Percentiles rank a stretch among this genome's conserved stretches.
Evolutionary conservation across 1,284 basidiomycete species (phyloP).

Genomic region (Cronartium quercuum): DNA sequence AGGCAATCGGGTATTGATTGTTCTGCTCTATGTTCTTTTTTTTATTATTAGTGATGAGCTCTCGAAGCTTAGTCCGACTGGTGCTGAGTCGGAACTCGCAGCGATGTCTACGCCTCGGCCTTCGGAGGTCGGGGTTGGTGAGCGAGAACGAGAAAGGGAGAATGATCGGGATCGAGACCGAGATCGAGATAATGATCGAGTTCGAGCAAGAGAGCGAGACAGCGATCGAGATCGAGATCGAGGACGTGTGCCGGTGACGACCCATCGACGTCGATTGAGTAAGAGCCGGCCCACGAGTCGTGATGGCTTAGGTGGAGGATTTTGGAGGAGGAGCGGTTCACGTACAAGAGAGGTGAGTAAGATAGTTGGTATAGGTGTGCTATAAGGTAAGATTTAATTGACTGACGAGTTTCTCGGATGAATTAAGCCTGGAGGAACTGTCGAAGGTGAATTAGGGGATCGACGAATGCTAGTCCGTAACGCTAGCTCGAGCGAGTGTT

Average conservation of each 20-base stretch:
- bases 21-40: not conserved
- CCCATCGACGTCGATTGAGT: slow-evolving; percentile 11
- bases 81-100: no score
- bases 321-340: slow-evolving; percentile 33
- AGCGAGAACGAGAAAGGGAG: not conserved
- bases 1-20: not conserved
- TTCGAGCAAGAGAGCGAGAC: not conserved
- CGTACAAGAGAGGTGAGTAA: slow-evolving; percentile 1
- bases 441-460: not conserved
- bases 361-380: not conserved
- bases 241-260: not conserved
- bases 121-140: not conserved
- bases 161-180: not conserved
- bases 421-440: not conserved
- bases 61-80: slow-evolving; percentile 6
- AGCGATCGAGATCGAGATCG: not conserved
- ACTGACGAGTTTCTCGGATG: not conserved
- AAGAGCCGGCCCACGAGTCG: slow-evolving; percentile 9
- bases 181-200: not conserved
- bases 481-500: slow-evolving; percentile 1
- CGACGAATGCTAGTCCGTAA: not conserved
- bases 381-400: not conserved
- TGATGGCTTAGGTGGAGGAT: not conserved
- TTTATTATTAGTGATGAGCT: slow-evolving; percentile 9
- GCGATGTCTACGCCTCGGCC: not conserved